Conservation (phyloP, 2,329 filamentous ascomycete species). For the Aspergillus candidus region DNA sequence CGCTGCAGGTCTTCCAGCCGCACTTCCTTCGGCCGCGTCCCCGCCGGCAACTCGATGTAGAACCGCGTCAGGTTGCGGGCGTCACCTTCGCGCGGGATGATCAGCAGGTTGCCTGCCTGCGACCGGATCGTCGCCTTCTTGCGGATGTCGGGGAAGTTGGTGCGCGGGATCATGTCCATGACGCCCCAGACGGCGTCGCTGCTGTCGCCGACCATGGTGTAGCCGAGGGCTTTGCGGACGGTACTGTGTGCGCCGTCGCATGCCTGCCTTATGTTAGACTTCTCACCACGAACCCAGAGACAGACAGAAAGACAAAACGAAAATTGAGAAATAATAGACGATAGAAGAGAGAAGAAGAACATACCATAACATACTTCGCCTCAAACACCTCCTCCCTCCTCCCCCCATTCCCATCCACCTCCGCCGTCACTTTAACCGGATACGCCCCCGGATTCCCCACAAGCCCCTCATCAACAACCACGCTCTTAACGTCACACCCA, state of each 20-base stretch:
- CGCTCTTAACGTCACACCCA: slow-evolving; percentile 45
- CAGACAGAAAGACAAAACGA: no score
- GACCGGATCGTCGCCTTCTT: slow-evolving; percentile 47
- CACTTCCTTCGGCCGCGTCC: slow-evolving; percentile 48
- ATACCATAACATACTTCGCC: slow-evolving; percentile 50
- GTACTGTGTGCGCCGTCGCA: slow-evolving; percentile 45
- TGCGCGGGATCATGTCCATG: slow-evolving; percentile 48
- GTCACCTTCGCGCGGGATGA: slow-evolving; percentile 51
- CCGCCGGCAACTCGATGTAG: slow-evolving; percentile 54
- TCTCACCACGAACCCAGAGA: no score
- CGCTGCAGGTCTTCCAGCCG: slow-evolving; percentile 49
- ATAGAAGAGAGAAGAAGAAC: slow-evolving; percentile 14
- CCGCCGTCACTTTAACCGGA: slow-evolving; percentile 41
- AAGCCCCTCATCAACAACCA: slow-evolving; percentile 45
- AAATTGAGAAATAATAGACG: no score
- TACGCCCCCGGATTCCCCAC: slow-evolving; percentile 35
- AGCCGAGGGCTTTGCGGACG: slow-evolving; percentile 36
- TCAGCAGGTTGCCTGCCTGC: slow-evolving; percentile 41
- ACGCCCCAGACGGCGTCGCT: slow-evolving; percentile 54
- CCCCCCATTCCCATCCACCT: slow-evolving; percentile 38
- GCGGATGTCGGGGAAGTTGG: slow-evolving; percentile 47
- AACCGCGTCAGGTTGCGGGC: slow-evolving; percentile 53
- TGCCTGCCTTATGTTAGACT: slow-evolving; percentile 23
- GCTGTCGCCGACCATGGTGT: slow-evolving; percentile 55
- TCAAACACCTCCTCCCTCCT: slow-evolving; percentile 32